These are phyloP conservation scores for Plasmodium coatneyi DNA, from an alignment of 169 alveolate genomes.

Conservation along the genomic window DNA sequence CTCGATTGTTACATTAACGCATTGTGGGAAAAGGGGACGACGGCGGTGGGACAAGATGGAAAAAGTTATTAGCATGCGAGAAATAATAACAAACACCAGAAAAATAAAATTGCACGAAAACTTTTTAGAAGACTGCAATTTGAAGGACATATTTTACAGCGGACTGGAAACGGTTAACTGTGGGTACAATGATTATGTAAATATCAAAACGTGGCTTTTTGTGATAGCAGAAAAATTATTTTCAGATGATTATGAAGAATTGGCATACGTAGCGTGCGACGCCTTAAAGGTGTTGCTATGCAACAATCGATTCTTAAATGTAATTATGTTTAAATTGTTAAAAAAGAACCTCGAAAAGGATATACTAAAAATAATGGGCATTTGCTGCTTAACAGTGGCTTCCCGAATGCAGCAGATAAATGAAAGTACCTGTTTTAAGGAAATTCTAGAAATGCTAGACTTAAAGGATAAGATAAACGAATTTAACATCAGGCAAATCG, in stretches of 20 bases:
- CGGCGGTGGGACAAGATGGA: conserved; percentile 40
- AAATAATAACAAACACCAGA: conserved; percentile 66
- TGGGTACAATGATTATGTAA: conserved; percentile 69
- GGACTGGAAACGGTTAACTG: conserved; percentile 68
- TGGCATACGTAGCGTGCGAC: conserved; percentile 74
- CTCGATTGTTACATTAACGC: neutral
- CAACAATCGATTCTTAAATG: conserved; percentile 52
- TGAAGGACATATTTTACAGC: conserved; percentile 64
- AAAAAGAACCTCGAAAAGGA: conserved; percentile 59
- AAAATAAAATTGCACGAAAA: conserved; percentile 71
- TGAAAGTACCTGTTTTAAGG: conserved; percentile 67
- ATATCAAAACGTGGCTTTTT: conserved; percentile 73
- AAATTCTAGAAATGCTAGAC: conserved; percentile 35
- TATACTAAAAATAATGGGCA: conserved; percentile 62
- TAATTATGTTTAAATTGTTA: conserved; percentile 54
- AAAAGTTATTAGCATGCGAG: conserved; percentile 69
- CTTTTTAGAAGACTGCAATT: conserved; percentile 69
- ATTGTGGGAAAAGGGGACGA: neutral
- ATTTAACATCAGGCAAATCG: conserved; percentile 68
- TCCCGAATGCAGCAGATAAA: conserved; percentile 76
- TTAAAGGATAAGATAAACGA: conserved; percentile 50
- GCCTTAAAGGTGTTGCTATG: conserved; percentile 67
- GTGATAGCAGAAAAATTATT: conserved; percentile 66
- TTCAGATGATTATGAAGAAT: conserved; percentile 41
- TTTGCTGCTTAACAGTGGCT: conserved; percentile 75